These are phyloP conservation scores for Cornus florida DNA, from an alignment of 148 eudicot genomes.

Conservation along the genomic window DNA sequence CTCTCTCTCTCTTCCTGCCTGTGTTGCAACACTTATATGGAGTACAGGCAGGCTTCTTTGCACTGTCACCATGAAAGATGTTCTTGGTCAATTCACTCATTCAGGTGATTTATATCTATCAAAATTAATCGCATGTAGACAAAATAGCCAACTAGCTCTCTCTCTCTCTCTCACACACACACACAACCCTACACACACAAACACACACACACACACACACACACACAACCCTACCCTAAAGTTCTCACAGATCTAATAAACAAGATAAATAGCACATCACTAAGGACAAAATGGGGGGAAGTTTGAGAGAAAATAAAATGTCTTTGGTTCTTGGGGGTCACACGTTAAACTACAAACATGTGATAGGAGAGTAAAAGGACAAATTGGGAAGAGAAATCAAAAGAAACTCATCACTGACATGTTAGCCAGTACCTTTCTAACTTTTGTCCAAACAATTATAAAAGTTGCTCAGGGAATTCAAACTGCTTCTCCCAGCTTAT, in stretches of 20 bases:
- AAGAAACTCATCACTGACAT: constrained; percentile 22
- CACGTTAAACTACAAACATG: constrained; percentile 10
- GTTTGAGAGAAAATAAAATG: not conserved
- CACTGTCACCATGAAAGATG: not conserved
- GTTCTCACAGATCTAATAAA: not conserved
- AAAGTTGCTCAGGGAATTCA: constrained; percentile 10
- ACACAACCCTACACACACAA: too few relatives aligned
- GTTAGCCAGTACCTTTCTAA: constrained; percentile 12
- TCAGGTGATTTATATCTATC: not conserved
- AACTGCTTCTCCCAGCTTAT: not conserved
- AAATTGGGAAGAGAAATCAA: constrained; percentile 11
- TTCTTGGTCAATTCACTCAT: not conserved
- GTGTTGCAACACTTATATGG: not conserved
- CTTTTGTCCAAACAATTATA: constrained; percentile 7
- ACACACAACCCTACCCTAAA: not conserved
- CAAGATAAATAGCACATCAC: constrained; percentile 4
- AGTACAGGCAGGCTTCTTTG: not conserved
- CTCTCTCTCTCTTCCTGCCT: too few relatives aligned
- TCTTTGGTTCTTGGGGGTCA: not conserved
- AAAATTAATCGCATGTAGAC: not conserved
- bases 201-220: not conserved
- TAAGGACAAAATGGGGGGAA: constrained; percentile 1
- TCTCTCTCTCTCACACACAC: not conserved
- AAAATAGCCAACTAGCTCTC: not conserved
- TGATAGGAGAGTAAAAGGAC: constrained; percentile 3